A percentile compares a stretch with the other conserved stretches of the same genome.
phyloP scores from a whole-genome alignment of 768 basidiomycete species.

The Kwoniella mangroviensis region DNA sequence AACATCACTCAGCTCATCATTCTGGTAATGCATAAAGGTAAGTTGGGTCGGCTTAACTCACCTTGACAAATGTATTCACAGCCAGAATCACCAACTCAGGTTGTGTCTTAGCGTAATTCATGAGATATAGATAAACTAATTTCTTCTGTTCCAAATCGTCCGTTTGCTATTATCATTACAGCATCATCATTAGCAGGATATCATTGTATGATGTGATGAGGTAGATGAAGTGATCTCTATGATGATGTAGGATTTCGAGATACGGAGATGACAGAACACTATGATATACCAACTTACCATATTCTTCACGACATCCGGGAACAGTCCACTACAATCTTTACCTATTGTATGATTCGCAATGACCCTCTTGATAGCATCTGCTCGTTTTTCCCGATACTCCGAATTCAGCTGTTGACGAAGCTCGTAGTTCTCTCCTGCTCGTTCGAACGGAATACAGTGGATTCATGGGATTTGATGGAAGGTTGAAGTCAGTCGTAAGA shows the following conservation, averaged over 20 bases:
- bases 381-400: conserved; percentile 90
- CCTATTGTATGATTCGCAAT: conserved; percentile 99
- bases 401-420: conserved; percentile 96
- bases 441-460: not conserved
- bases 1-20: not conserved
- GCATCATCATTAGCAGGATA: too few species aligned
- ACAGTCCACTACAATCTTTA: conserved; percentile 86
- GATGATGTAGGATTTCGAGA: too few species aligned
- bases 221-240: too few species aligned
- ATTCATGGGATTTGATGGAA: not conserved
- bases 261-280: too few species aligned
- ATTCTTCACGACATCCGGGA: conserved; percentile 98
- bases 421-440: conserved; percentile 89
- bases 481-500: not conserved
- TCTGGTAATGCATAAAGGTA: not conserved
- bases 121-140: conserved; percentile 97
- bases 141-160: conserved; percentile 99
- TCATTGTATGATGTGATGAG: too few species aligned
- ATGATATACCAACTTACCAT: conserved; percentile 58
- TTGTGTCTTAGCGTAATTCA: conserved; percentile 99
- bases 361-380: conserved; percentile 96
- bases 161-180: conserved; percentile 68
- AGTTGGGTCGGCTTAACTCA: conserved; percentile 28
- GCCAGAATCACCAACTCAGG: conserved; percentile 98
- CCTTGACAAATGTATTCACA: conserved; percentile 93